These are phyloP conservation scores for Phytophthora sp. DNA, from an alignment of 352 stramenopile species.

Conservation along the genomic window DNA sequence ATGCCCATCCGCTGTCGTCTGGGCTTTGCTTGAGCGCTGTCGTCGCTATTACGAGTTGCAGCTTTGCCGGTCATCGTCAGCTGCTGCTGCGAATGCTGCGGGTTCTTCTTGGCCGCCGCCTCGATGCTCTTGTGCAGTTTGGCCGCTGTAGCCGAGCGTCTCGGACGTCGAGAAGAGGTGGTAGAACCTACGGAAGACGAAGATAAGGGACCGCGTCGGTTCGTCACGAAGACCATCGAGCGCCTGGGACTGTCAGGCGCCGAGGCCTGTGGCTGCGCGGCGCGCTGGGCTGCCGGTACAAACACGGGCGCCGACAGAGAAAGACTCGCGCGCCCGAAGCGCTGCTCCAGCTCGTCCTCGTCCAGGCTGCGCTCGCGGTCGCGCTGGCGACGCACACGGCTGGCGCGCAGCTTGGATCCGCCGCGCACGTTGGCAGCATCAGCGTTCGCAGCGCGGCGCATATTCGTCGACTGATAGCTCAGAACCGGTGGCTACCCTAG, in stretches of 20 bases:
- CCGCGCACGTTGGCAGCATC: slow-evolving; percentile 13
- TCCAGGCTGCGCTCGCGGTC: slow-evolving; percentile 56
- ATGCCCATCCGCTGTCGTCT: slow-evolving; percentile 63
- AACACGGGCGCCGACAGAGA: slow-evolving; percentile 67
- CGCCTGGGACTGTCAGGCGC: slow-evolving; percentile 26
- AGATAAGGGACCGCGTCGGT: slow-evolving; percentile 22
- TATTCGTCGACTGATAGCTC: not conserved
- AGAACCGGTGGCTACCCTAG: slow-evolving; percentile 2
- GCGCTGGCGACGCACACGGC: slow-evolving; percentile 62
- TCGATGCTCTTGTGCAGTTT: slow-evolving; percentile 39
- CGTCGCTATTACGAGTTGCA: slow-evolving; percentile 8
- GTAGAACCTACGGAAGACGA: not conserved
- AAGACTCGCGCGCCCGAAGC: slow-evolving; percentile 47
- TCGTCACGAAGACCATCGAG: slow-evolving; percentile 64
- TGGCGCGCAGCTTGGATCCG: slow-evolving; percentile 64
- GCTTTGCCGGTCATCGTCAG: slow-evolving; percentile 2
- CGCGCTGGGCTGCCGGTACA: slow-evolving; percentile 37
- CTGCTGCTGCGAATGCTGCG: slow-evolving; percentile 15
- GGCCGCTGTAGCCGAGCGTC: slow-evolving; percentile 19
- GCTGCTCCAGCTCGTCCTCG: slow-evolving; percentile 68
- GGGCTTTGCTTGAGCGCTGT: slow-evolving; percentile 32
- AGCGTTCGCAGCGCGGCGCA: slow-evolving; percentile 7
- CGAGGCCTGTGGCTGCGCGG: slow-evolving; percentile 7
- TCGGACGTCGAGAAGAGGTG: slow-evolving; percentile 9
- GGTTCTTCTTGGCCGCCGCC: slow-evolving; percentile 21